Evolutionary conservation across 2,329 filamentous ascomycete genomes (phyloP).

Genomic region (Beauveria sp.): DNA sequence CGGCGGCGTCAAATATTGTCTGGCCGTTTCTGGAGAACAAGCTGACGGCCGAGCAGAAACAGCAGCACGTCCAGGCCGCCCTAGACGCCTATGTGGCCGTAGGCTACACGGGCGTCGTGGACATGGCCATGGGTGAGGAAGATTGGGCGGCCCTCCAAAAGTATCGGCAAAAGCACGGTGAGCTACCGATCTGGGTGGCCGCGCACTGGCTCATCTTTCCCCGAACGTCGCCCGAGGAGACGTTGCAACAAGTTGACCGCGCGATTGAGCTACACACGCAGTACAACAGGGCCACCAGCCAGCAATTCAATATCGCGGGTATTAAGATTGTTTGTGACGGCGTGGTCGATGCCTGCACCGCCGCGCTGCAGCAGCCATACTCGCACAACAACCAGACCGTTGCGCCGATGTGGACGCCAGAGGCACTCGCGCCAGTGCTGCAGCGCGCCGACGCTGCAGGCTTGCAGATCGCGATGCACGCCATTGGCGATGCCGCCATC

Average conservation of each 20-base stretch:
- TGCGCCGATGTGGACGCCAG: slow-evolving; percentile 45
- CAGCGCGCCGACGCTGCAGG: slow-evolving; percentile 41
- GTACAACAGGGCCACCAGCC: slow-evolving; percentile 23
- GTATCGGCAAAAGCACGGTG: slow-evolving; percentile 23
- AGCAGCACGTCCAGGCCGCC: slow-evolving; percentile 32
- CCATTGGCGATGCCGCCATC: slow-evolving; percentile 33
- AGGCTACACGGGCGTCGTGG: slow-evolving; percentile 42
- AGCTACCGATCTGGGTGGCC: slow-evolving; percentile 34
- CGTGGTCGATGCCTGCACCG: slow-evolving; percentile 56
- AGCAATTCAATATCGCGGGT: slow-evolving; percentile 43
- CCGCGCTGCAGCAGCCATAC: slow-evolving; percentile 50
- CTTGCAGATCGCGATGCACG: slow-evolving; percentile 36
- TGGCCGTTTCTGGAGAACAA: slow-evolving; percentile 39
- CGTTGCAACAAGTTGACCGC: slow-evolving; percentile 34
- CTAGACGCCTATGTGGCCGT: slow-evolving; percentile 36
- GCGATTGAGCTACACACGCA: slow-evolving; percentile 32
- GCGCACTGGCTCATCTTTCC: slow-evolving; percentile 43
- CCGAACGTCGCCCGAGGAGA: slow-evolving; percentile 23
- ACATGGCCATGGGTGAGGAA: slow-evolving; percentile 47
- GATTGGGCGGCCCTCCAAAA: slow-evolving; percentile 35
- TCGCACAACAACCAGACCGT: slow-evolving; percentile 32
- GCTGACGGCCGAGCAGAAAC: slow-evolving; percentile 32
- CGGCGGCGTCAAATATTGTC: slow-evolving; percentile 35
- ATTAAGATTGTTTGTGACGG: slow-evolving; percentile 59
- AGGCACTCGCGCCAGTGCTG: slow-evolving; percentile 46